These are phyloP conservation scores for Leishmania major DNA, from an alignment of 208 protist genomes.

Conservation along the genomic window DNA sequence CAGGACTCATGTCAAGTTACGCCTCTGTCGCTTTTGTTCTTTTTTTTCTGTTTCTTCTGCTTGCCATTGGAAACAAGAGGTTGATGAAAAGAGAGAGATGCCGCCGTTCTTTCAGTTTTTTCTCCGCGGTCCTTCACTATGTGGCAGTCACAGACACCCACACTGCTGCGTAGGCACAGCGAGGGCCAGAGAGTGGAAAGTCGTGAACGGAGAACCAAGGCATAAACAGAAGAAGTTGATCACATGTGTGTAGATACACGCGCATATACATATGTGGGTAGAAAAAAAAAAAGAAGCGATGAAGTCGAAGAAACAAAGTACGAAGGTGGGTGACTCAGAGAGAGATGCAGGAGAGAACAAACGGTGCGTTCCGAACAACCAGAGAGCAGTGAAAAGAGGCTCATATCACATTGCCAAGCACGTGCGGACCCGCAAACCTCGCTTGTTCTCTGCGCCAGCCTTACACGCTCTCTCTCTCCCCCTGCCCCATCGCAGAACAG, in stretches of 20 bases:
- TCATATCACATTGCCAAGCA: neutral
- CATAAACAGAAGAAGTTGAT: slow-evolving; percentile 10
- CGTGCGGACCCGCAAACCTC: neutral
- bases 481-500: neutral
- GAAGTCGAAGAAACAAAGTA: slow-evolving; percentile 14
- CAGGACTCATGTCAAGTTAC: neutral
- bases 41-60: neutral
- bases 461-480: neutral
- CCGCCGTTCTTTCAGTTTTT: neutral
- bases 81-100: neutral
- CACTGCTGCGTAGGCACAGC: neutral
- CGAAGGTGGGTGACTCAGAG: neutral
- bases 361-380: neutral
- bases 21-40: neutral
- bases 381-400: neutral
- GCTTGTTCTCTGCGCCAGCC: neutral
- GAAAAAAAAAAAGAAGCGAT: slow-evolving; percentile 4
- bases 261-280: neutral
- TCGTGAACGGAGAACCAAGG: neutral
- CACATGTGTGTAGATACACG: neutral
- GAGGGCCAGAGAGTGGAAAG: neutral
- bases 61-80: neutral
- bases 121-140: neutral
- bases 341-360: neutral
- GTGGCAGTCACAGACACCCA: neutral